Conservation (phyloP, 306 rosid genomes). For the Coriaria nepalensis region DNA sequence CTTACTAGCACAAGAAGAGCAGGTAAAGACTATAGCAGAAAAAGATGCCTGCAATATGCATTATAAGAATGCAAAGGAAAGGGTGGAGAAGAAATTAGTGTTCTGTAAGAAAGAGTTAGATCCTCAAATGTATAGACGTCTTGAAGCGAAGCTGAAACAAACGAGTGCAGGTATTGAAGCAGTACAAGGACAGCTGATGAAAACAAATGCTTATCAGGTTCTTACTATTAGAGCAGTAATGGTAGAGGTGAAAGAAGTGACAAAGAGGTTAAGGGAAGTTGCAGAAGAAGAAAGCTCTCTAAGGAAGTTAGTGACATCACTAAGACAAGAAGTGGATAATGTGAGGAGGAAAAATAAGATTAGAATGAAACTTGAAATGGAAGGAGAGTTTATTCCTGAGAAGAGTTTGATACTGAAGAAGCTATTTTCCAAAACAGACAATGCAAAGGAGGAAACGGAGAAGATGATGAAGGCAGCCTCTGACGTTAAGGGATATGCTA, state of each 20-base stretch:
- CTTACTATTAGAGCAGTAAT: conserved; percentile 29
- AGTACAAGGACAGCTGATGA: conserved; percentile 36
- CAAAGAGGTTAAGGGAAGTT: conserved; percentile 31
- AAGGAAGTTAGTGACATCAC: conserved; percentile 24
- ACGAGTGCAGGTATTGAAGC: conserved; percentile 37
- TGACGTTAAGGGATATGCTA: conserved; percentile 31
- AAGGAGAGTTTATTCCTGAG: too few species aligned
- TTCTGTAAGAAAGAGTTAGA: conserved; percentile 35
- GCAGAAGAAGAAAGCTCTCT: conserved; percentile 46
- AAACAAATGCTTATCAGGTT: conserved; percentile 43
- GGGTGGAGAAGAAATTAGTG: conserved; percentile 22
- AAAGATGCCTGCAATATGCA: conserved; percentile 17
- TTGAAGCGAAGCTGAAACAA: conserved; percentile 31
- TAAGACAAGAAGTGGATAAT: conserved; percentile 32
- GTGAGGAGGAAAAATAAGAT: conserved; percentile 29
- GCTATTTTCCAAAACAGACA: conserved; percentile 28
- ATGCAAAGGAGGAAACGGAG: conserved; percentile 17
- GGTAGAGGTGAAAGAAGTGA: conserved; percentile 44
- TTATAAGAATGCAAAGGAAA: conserved; percentile 27
- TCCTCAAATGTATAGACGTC: conserved; percentile 17
- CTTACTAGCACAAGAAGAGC: conserved; percentile 29
- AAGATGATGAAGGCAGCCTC: conserved; percentile 13
- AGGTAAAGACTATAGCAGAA: conserved; percentile 22
- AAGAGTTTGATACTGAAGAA: conserved; percentile 10
- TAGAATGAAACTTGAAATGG: conserved; percentile 17